Evolutionary conservation across 2,329 filamentous ascomycete species (phyloP), one percentile per base, ranked within the genome.

Genomic region (Xylariaceae sp.): DNA sequence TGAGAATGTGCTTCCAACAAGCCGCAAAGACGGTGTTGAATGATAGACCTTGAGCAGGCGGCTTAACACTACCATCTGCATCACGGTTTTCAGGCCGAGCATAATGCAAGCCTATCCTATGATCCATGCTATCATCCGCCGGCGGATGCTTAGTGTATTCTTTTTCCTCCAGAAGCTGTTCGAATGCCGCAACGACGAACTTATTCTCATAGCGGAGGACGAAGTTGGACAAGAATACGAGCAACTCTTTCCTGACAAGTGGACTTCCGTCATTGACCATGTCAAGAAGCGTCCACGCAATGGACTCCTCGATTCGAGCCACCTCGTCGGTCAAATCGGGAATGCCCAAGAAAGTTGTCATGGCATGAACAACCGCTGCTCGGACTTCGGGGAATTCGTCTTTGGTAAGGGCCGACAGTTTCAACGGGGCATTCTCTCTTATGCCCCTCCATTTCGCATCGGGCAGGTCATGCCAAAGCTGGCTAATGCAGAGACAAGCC

Each of bases 361-460:
- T 84, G 35, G 94, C 93, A 72, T 97, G 90, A 34, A 97, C 80
- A 85, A 96, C 95, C 8, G 94, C 90, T 1, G 93, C 90, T 64
- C 94, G 86, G 23, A 99, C 94, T 76, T 99, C 94, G 37, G 92
- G 92, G 51, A 92, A 92, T 3, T 88, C 86, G 69, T 99, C 94
- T 58, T 90, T 88, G 57, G 88, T 88, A 42, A 97, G 81, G 61
- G 87, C 86, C 53, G 90, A 89, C 2, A 99, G 80, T 69, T 91
- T 88, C 54, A 88, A 81, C 57, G 92, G 92, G 1, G 92, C 94
- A 65, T 88, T 88, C 70, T 92, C 91, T 51, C 90, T 82, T 62
- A 97, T 96, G n/a, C 91, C 94, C 66, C 89, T 85, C 90, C 93
- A 97, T 73, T 97, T 97, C 0, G 92, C 93, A 71, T 97, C 92